These are phyloP conservation scores for Lithospermum erythrorhizon DNA, from an alignment of 257 asterid genomes.

Conservation along the genomic window DNA sequence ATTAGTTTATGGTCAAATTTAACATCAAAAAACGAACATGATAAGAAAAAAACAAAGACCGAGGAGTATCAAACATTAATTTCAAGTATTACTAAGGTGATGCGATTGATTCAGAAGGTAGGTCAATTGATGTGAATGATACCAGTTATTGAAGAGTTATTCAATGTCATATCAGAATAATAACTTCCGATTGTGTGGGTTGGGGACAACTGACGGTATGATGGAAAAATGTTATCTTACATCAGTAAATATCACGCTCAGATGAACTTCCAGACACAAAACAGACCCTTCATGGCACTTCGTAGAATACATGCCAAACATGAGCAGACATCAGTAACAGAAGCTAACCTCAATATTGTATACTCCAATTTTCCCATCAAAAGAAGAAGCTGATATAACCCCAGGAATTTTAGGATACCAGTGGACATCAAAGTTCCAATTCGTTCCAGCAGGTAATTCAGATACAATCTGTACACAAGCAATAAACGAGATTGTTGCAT, in stretches of 20 bases:
- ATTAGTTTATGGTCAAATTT: not conserved
- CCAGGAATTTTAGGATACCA: constrained; percentile 96
- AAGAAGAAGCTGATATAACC: constrained; percentile 89
- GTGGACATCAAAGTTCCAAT: constrained; percentile 97
- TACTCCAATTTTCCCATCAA: constrained; percentile 93
- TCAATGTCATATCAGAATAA: not conserved
- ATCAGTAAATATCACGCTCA: too few species aligned
- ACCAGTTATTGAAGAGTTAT: not conserved
- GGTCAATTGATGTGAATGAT: not conserved
- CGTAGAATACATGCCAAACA: not conserved
- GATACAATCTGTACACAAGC: constrained; percentile 59
- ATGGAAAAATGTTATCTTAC: too few species aligned
- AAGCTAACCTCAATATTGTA: constrained; percentile 75
- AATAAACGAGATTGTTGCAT: not conserved
- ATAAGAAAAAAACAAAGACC: not conserved
- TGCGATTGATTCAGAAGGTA: not conserved
- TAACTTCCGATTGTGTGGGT: not conserved
- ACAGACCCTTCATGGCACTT: not conserved
- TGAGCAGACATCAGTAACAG: not conserved
- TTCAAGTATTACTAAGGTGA: not conserved
- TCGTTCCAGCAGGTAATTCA: constrained; percentile 91
- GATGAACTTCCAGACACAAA: not conserved
- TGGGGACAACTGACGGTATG: too few species aligned
- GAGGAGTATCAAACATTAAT: too few species aligned
- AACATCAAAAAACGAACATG: not conserved